Conservation (phyloP, 108 stramenopile species). For the Skeletonema menzelii region DNA sequence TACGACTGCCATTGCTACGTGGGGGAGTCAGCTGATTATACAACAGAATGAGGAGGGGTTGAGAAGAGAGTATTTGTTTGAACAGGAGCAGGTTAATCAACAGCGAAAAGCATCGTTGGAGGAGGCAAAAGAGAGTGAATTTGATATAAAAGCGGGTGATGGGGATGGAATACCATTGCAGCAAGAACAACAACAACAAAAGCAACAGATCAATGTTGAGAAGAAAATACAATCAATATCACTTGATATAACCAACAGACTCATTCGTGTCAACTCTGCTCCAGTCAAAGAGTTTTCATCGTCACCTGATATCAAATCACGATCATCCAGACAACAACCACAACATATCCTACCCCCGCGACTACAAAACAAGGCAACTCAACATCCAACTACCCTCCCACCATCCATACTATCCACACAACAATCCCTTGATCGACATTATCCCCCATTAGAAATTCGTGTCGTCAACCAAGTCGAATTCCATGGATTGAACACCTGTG, state of each 20-base stretch:
- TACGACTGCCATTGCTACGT: conserved; percentile 8
- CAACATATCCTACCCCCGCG: not conserved
- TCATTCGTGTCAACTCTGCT: not conserved
- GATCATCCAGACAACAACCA: not conserved
- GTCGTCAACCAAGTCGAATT: conserved; percentile 58
- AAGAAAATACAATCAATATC: not conserved
- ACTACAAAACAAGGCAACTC: not conserved
- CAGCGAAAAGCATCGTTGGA: not conserved
- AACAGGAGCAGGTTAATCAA: not conserved
- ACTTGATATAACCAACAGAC: not conserved
- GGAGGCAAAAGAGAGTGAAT: not conserved
- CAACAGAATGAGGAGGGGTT: conserved; percentile 18
- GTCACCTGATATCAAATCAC: not conserved
- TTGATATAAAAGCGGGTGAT: not conserved
- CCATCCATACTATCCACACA: not conserved
- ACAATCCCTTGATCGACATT: conserved; percentile 22
- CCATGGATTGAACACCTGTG: conserved; percentile 54
- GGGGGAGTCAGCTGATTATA: conserved; percentile 13
- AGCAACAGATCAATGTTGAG: not conserved
- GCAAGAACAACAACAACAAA: not conserved
- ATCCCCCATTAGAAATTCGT: conserved; percentile 52
- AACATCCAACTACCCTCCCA: not conserved
- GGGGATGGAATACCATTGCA: not conserved
- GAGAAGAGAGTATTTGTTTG: conserved; percentile 11
- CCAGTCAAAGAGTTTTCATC: not conserved